Base-by-base conservation (phyloP, 2,329 filamentous ascomycete genomes). In the Endoconidiophora polonica region DNA sequence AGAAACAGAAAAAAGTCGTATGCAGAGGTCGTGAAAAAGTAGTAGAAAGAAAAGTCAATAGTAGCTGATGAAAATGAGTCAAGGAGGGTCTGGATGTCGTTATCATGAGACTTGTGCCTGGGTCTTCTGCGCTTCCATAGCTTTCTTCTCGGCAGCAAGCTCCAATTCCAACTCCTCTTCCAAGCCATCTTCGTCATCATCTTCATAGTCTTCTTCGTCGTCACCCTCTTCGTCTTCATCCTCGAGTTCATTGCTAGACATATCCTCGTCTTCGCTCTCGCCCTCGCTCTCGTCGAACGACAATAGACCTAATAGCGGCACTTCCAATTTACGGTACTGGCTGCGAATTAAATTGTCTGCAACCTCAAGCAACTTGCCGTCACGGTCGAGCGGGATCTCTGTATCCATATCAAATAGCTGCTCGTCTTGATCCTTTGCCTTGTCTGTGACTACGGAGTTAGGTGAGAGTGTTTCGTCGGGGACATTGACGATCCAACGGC, bases 261-360 rank as follows among this genome's bases (percentile, higher is more conserved):
- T 46, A 37, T 47, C 37, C 53, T 52, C 46, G 26, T 60, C 60
- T 38, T 67, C 65, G 47, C 61, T 66, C 44, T 68, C 66, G 42
- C 63, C 66, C 53, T 65, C 65, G 53, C 67, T 68, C 53, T 68
- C 62, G 29, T 69, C 66, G 55, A 71, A 67, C 48, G 63, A 64
- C 52, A 71, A 57, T 5, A 66, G 60, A 9, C 68, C 68, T 58
- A 71, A 59, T 50, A 71, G 58, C 39, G 68, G 68, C 53, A 71
- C 65, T 51, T 70, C 66, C 36, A 68, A 63, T 57, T 65, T 63
- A 44, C 65, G 63, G 55, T 69, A 62, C 57, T 71, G 68, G 55
- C 66, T 70, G 59, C 65, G 68, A 60, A 71, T 70, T 52, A 71
- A 60, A 54, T 67, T 65, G 56, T 70, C 67, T 45, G 68, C 68